phyloP scores from a whole-genome alignment of 129 eudicot genomes.

The Helianthus tuberosus region DNA sequence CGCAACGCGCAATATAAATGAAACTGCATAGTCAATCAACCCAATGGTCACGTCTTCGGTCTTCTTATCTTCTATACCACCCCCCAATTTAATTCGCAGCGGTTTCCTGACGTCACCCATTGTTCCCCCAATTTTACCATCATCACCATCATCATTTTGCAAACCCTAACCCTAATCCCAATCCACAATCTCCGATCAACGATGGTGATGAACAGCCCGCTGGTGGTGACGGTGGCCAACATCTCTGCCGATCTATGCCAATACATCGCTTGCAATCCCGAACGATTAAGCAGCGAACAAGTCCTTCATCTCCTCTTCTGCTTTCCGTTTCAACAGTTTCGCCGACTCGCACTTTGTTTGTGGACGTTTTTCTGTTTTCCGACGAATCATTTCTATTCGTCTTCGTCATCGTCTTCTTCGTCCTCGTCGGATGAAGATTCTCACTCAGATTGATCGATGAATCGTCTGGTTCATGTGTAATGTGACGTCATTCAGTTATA shows the following conservation, averaged over 20 bases:
- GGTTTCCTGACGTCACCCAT: conserved; percentile 31
- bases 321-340: conserved; percentile 81
- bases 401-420: conserved; percentile 44
- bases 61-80: not conserved
- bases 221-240: conserved; percentile 67
- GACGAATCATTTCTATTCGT: conserved; percentile 27
- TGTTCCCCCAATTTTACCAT: conserved; percentile 17
- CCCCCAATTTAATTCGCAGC: conserved; percentile 1
- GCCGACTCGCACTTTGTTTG: conserved; percentile 72
- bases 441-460: conserved; percentile 42
- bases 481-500: conserved; percentile 17
- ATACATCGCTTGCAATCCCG: conserved; percentile 94
- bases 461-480: conserved; percentile 15
- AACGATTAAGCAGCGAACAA: conserved; percentile 58
- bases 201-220: conserved; percentile 83
- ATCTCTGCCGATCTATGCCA: conserved; percentile 79
- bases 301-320: conserved; percentile 81
- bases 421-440: conserved; percentile 43
- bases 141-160: not conserved
- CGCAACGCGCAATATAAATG: too few relatives aligned
- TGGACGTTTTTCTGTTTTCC: conserved; percentile 81
- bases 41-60: not conserved
- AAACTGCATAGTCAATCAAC: too few relatives aligned
- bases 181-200: conserved; percentile 15
- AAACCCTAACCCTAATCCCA: conserved; percentile 30